These are phyloP conservation scores for Pezicula carpinea DNA, from an alignment of 2,329 filamentous ascomycete species.

Conservation along the genomic window DNA sequence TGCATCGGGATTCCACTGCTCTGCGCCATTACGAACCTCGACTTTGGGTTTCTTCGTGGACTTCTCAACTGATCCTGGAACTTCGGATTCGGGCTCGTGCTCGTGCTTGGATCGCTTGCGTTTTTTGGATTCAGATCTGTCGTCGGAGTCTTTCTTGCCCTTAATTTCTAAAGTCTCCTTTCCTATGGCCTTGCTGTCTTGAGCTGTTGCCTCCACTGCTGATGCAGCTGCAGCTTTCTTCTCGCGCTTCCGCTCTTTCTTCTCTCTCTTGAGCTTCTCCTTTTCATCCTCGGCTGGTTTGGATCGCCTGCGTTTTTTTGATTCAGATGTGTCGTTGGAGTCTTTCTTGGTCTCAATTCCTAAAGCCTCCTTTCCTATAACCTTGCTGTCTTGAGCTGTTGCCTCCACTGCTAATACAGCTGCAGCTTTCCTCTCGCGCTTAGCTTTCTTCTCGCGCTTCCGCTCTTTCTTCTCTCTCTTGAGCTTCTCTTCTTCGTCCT, in stretches of 20 bases:
- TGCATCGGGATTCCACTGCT: constrained; percentile 26
- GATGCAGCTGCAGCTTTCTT: not conserved
- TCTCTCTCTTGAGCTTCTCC: constrained; percentile 4
- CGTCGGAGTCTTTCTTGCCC: not conserved
- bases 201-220: not conserved
- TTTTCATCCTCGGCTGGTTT: constrained; percentile 1
- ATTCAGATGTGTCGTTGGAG: not conserved
- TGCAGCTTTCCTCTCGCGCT: not conserved
- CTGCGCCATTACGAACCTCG: constrained; percentile 1
- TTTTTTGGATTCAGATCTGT: not conserved
- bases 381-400: not conserved
- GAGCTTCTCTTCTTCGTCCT: not conserved
- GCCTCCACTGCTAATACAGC: not conserved
- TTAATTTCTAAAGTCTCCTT: constrained; percentile 1
- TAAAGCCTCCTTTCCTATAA: not conserved
- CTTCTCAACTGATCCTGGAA: not conserved
- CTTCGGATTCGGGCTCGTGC: not conserved
- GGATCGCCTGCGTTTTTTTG: not conserved
- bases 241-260: constrained; percentile 8
- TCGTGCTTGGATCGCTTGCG: not conserved
- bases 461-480: constrained; percentile 7
- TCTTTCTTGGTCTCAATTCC: constrained; percentile 1
- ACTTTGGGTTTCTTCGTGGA: constrained; percentile 6
- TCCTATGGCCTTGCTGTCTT: not conserved
- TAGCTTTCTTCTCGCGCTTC: constrained; percentile 4